Conservation (phyloP, 257 asterid genomes). For the Thymus quinquecostatus region DNA sequence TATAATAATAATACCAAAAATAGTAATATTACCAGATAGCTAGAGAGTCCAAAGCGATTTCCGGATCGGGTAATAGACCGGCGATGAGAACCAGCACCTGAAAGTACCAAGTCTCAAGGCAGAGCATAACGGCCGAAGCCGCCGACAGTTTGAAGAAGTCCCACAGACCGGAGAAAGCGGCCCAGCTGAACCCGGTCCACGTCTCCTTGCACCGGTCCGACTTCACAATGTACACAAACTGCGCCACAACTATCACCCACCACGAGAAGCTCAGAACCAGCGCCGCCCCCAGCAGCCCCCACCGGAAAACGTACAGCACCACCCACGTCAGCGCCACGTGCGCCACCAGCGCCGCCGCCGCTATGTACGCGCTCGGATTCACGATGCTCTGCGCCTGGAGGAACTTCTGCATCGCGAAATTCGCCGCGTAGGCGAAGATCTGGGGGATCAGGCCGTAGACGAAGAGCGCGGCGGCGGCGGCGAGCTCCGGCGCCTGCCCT, state of each 20-base stretch:
- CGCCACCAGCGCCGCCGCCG: constrained; percentile 44
- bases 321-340: constrained; percentile 56
- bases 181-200: constrained; percentile 59
- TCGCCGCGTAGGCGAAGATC: constrained; percentile 62
- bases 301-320: constrained; percentile 44
- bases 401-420: constrained; percentile 66
- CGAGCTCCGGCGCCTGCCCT: constrained; percentile 48
- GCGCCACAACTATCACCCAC: constrained; percentile 65
- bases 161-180: constrained; percentile 61
- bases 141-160: constrained; percentile 56
- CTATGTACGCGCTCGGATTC: constrained; percentile 62
- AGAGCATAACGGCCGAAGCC: constrained; percentile 67
- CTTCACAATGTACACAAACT: constrained; percentile 47
- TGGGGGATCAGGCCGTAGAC: constrained; percentile 64
- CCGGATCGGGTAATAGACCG: constrained; percentile 61
- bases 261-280: constrained; percentile 62
- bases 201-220: constrained; percentile 47
- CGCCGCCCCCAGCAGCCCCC: constrained; percentile 63
- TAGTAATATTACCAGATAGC: constrained; percentile 51
- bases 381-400: constrained; percentile 69
- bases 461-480: constrained; percentile 54
- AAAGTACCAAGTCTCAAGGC: constrained; percentile 66
- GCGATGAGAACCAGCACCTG: constrained; percentile 55
- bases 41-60: constrained; percentile 55
- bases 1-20: too few species aligned